These are phyloP conservation scores for Fragosphaeria purpurea DNA, from an alignment of 2,329 filamentous ascomycete genomes.

Conservation along the genomic window DNA sequence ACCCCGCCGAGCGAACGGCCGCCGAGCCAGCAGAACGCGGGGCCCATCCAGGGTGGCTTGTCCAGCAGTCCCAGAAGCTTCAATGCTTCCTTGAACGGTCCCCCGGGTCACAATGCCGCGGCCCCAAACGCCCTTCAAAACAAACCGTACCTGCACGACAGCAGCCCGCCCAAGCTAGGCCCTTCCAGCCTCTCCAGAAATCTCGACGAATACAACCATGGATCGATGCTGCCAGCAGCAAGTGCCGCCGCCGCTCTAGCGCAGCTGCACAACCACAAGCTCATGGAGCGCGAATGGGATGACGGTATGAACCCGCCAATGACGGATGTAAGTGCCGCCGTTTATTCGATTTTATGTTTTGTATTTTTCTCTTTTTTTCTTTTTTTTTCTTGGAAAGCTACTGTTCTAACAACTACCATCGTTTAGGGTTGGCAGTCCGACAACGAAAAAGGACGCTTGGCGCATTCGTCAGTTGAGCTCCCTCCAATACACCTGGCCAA, in stretches of 20 bases:
- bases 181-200: slow-evolving; percentile 59
- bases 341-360: slow-evolving; percentile 6
- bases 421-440: slow-evolving; percentile 62
- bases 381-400: not conserved
- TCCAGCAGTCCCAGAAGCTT: slow-evolving; percentile 1
- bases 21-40: slow-evolving; percentile 23
- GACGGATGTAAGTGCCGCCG: slow-evolving; percentile 5
- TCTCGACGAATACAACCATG: slow-evolving; percentile 58
- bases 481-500: slow-evolving; percentile 54
- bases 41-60: slow-evolving; percentile 15
- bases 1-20: slow-evolving; percentile 54
- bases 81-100: not conserved
- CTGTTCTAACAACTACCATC: slow-evolving; percentile 12
- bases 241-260: slow-evolving; percentile 80
- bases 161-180: slow-evolving; percentile 56
- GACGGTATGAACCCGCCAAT: slow-evolving; percentile 45
- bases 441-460: slow-evolving; percentile 52
- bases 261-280: slow-evolving; percentile 68
- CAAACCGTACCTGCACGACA: slow-evolving; percentile 49
- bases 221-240: slow-evolving; percentile 54
- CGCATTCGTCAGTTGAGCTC: slow-evolving; percentile 60
- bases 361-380: slow-evolving; percentile 8
- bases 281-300: slow-evolving; percentile 62
- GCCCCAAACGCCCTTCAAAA: slow-evolving; percentile 12
- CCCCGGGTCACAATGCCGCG: slow-evolving; percentile 1